These are phyloP conservation scores for Pleurozium schreberi DNA, from an alignment of 225 moss, liverwort and hornwort genomes.

Conservation along the genomic window DNA sequence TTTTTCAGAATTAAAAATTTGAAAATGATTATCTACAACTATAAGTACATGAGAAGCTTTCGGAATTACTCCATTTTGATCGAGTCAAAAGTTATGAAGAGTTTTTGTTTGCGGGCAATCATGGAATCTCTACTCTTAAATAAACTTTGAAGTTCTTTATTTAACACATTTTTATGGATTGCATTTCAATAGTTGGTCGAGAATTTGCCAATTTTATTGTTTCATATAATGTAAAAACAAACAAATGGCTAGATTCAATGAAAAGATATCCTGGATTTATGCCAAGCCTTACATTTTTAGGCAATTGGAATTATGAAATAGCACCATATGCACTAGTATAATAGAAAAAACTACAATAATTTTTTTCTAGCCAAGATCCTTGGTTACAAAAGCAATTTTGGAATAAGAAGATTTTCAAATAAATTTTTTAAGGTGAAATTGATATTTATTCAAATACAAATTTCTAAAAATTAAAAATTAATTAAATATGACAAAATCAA, in stretches of 20 bases:
- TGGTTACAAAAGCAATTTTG: background rate
- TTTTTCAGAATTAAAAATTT: too few species aligned
- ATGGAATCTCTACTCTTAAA: too few species aligned
- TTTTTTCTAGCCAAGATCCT: too few species aligned
- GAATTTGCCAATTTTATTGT: slow-evolving; percentile 17
- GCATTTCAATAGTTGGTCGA: slow-evolving; percentile 27
- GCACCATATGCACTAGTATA: slow-evolving; percentile 22
- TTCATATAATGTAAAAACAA: slow-evolving; percentile 19
- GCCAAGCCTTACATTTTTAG: slow-evolving; percentile 9
- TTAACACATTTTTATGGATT: too few species aligned
- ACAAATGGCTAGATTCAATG: slow-evolving; percentile 33
- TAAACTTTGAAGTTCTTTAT: too few species aligned
- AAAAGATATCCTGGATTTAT: slow-evolving; percentile 31
- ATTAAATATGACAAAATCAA: background rate
- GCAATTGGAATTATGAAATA: slow-evolving; percentile 45
- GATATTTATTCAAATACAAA: background rate
- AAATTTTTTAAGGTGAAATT: background rate
- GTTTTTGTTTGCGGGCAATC: too few species aligned
- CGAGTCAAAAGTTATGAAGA: too few species aligned
- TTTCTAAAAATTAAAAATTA: background rate
- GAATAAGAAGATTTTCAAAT: background rate
- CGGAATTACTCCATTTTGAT: too few species aligned
- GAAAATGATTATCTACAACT: too few species aligned
- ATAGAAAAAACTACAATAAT: too few species aligned
- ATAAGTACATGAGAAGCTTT: too few species aligned